Evolutionary conservation across 345 rosid species (phyloP), one percentile per base, ranked within the genome.

Genomic region (Passiflora organensis): DNA sequence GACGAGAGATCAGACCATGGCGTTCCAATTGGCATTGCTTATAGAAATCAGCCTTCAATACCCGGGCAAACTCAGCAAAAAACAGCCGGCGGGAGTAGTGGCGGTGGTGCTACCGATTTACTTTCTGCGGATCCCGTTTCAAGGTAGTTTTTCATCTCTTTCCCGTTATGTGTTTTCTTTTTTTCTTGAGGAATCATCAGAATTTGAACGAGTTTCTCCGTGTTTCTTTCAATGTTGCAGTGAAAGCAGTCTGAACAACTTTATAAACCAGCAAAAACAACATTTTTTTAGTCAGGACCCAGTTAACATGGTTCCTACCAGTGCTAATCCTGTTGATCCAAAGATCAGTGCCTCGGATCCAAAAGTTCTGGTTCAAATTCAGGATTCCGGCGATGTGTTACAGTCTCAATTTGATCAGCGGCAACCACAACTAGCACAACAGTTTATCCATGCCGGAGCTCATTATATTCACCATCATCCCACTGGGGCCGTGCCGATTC

Each of bases 1-100:
- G 99, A 93, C 53, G 96, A 93, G 80, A 86, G 94, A 84, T 89
- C 96, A 19, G 96, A 88, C 53, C 95, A 78, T 21, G 85, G 89
- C 9, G 72, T 76, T 38, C 79, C 78, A 0, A 72, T 76, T 56
- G 88, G 80, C 13, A 4, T 3, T 28, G 34, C 34, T 44, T 76
- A 75, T 69, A 71, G 78, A 64, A 91, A 81, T 66, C 54, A 59
- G 70, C 72, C 75, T 8, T 78, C 65, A 51, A 38, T 70, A 1
- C 82, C 74, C 73, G 64, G 72, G 48, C 90, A 77, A 58, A 54
- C 70, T 28, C 90, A 79, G 43, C 80, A 65, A 58, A 89, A 77
- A 65, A 65, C n/a, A n/a, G n/a, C 84, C 6, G 34, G 43, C 10
- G 61, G 75, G 49, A 83, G 83, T 55, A 84, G 81, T 10, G 51